Evolutionary conservation across 192 early-diverging fungal genomes (phyloP).

Genomic region (Umbelopsis sp.): DNA sequence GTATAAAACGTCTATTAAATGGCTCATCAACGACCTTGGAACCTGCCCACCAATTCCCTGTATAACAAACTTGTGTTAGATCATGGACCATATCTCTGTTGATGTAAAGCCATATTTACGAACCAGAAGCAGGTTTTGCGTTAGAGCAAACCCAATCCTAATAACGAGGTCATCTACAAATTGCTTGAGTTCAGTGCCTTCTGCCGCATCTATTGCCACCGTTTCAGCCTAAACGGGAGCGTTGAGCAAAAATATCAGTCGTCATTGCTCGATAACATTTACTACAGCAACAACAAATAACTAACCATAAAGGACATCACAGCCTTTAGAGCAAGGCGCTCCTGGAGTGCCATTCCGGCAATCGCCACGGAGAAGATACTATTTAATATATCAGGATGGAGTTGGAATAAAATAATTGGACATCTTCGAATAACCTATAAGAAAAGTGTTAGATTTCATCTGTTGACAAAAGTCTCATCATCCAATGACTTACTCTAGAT

Average conservation of each 20-base stretch:
- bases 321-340: conserved; percentile 55
- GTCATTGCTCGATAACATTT: not conserved
- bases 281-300: not conserved
- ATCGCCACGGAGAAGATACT: conserved; percentile 48
- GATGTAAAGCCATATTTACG: not conserved
- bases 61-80: not conserved
- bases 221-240: conserved; percentile 42
- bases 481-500: conserved; percentile 40
- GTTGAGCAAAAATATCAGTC: not conserved
- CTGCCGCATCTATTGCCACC: conserved; percentile 43
- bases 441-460: not conserved
- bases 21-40: conserved; percentile 51
- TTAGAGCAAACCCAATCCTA: conserved; percentile 45
- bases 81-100: not conserved
- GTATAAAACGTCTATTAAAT: conserved; percentile 54
- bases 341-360: conserved; percentile 51
- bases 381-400: conserved; percentile 46
- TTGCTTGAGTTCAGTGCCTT: conserved; percentile 34
- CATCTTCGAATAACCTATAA: conserved; percentile 48
- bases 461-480: not conserved
- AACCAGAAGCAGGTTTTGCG: conserved; percentile 47
- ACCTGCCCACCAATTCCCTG: conserved; percentile 55
- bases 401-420: conserved; percentile 51
- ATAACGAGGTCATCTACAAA: conserved; percentile 39
- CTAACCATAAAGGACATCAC: conserved; percentile 53